These are phyloP conservation scores for Neonectria punicea DNA, from an alignment of 2,329 filamentous ascomycete species.

Conservation along the genomic window DNA sequence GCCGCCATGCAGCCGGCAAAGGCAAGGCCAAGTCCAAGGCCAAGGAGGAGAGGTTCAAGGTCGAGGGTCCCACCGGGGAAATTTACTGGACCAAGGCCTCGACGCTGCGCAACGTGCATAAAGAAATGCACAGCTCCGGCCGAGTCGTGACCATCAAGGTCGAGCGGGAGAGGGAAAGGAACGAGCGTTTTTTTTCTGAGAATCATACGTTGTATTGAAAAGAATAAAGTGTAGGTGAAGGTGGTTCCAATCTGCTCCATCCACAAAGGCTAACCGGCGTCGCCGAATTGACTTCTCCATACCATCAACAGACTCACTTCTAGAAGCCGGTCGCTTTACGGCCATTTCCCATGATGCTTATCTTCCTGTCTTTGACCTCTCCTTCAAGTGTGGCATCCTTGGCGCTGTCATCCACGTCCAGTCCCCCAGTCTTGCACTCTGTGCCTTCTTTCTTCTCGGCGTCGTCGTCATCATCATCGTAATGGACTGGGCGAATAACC, in stretches of 20 bases:
- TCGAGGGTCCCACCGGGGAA: too few species aligned
- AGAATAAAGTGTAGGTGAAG: background rate
- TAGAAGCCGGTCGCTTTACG: conserved; percentile 1
- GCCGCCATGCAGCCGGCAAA: too few species aligned
- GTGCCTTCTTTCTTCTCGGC: conserved; percentile 35
- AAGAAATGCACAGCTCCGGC: too few species aligned
- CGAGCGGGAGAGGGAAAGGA: too few species aligned
- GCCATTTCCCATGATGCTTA: conserved; percentile 48
- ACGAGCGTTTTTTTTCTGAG: too few species aligned
- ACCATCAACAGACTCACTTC: background rate
- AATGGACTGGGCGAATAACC: conserved; percentile 53
- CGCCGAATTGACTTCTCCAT: background rate
- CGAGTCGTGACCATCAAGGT: too few species aligned
- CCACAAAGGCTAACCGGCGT: background rate
- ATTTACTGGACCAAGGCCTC: too few species aligned
- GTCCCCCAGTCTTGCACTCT: conserved; percentile 45
- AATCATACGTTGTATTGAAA: background rate
- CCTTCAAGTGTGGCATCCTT: conserved; percentile 56
- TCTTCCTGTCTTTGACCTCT: conserved; percentile 47
- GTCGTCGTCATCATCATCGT: conserved; percentile 40
- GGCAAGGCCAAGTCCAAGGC: too few species aligned
- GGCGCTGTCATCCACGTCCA: conserved; percentile 59
- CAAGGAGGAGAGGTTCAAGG: too few species aligned
- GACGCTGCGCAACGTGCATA: too few species aligned
- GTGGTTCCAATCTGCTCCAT: background rate